These are phyloP conservation scores for Eucalyptus erythrocorys DNA, from an alignment of 345 rosid genomes.

Conservation along the genomic window DNA sequence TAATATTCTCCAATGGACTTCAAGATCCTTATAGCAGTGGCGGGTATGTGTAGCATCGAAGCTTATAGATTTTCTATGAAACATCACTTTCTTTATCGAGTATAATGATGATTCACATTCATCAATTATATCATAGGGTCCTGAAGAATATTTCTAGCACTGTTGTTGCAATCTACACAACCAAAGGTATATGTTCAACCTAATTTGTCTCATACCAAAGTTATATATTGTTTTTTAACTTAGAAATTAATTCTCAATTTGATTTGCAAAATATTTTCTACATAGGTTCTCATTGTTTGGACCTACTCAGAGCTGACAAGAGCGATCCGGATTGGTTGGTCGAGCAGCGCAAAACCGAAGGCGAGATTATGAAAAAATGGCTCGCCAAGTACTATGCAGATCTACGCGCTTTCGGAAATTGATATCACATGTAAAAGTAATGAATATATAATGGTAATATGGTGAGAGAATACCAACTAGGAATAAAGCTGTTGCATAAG, in stretches of 20 bases:
- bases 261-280: background rate
- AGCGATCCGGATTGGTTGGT: conserved; percentile 18
- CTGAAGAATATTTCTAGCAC: conserved; percentile 21
- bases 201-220: background rate
- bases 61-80: background rate
- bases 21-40: conserved; percentile 42
- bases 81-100: background rate
- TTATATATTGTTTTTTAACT: background rate
- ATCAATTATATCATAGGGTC: conserved; percentile 7
- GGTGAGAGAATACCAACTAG: background rate
- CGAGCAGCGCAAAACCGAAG: conserved; percentile 7
- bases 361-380: conserved; percentile 3
- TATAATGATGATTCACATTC: background rate
- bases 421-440: background rate
- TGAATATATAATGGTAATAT: background rate
- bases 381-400: conserved; percentile 2
- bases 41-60: conserved; percentile 12
- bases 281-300: conserved; percentile 24
- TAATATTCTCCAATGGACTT: conserved; percentile 51
- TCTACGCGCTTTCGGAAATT: background rate
- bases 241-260: background rate
- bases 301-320: background rate
- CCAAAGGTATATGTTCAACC: conserved; percentile 5
- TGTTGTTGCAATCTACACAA: conserved; percentile 10
- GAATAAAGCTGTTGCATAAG: background rate